Evolutionary conservation across 441 rosid species (phyloP), one percentile per base, ranked within the genome.

Genomic region (Erysimum pusillum): DNA sequence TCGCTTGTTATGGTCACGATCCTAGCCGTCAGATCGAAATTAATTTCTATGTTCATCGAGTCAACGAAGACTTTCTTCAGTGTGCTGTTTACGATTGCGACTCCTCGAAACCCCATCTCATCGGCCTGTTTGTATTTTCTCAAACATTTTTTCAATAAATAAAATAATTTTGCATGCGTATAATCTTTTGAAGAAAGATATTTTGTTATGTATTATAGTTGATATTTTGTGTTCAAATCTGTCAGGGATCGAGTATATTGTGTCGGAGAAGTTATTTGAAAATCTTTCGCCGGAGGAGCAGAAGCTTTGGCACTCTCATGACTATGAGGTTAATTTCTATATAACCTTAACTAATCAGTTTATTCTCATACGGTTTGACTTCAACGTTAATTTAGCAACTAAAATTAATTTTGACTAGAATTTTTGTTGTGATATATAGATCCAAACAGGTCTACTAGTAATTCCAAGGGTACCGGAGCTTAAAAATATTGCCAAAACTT

Each of bases 251-350:
- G 93, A 91, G 67, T 88, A 87, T 53, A 84, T 91, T 45, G 84
- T 90, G 39, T 88, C 97, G 7, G 90, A 89, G 51, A 67, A 59
- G 73, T 73, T 81, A 68, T 91, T 87, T 65, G 88, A 88, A 53
- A 66, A 44, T 38, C 79, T 91, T 62, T 83, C 91, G 0, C 76
- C 81, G 0, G 89, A 87, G 14, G 95, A 91, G 76, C 93, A 90
- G 58, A 90, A 87, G 80, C 89, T 88, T 35, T 91, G 97, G 94
- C 97, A 88, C 71, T 88, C 97, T n/a, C 94, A 86, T 81, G 90
- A 91, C 58, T 87, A 87, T 14, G 97, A 91, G 93, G 92, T 91
- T 4, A 10, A 13, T 3, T 6, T 59, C 3, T 36, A 12, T 46
- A 63, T 70, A 7, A 3, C 8, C 11, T 53, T 22, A 20, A 32